phyloP scores from a whole-genome alignment of 1,139 yeast species.

The Schizosaccharomyces versatilis region DNA sequence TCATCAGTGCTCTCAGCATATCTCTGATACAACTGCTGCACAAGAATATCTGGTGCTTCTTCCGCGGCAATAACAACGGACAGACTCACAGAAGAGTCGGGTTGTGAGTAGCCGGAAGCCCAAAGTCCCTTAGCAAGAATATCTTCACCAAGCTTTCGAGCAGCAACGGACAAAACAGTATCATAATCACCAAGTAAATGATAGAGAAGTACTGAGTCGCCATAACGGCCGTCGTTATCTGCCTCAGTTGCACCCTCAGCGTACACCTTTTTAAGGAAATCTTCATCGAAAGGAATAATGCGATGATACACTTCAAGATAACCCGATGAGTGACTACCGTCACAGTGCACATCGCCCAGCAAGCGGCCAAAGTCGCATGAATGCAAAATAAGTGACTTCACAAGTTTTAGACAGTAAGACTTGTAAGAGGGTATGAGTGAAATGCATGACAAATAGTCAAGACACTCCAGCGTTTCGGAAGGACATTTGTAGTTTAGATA shows the following conservation, averaged over 20 bases:
- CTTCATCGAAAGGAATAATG: constrained; percentile 37
- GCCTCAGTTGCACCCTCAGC: constrained; percentile 74
- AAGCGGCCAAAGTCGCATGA: constrained; percentile 66
- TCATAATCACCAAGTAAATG: constrained; percentile 78
- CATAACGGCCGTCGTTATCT: constrained; percentile 74
- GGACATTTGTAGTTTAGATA: constrained; percentile 65
- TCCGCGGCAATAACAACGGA: constrained; percentile 20
- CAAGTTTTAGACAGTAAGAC: constrained; percentile 49
- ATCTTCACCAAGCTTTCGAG: constrained; percentile 58
- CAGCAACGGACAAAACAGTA: constrained; percentile 57
- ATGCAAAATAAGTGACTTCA: constrained; percentile 63
- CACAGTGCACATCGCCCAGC: constrained; percentile 55
- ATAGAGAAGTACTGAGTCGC: constrained; percentile 67
- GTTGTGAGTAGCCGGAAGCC: constrained; percentile 12
- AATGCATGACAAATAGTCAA: constrained; percentile 60
- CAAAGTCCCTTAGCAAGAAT: constrained; percentile 19
- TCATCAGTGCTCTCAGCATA: constrained; percentile 20
- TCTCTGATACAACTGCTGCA: constrained; percentile 21
- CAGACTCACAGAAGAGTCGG: constrained; percentile 14
- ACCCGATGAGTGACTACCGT: constrained; percentile 67
- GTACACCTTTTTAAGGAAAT: constrained; percentile 43
- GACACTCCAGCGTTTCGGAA: constrained; percentile 76
- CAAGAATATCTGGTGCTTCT: constrained; percentile 20
- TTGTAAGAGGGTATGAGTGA: constrained; percentile 29
- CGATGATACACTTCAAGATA: constrained; percentile 57